Evolutionary conservation across 192 early-diverging fungal species (phyloP).

Genomic region (Coemansia sp.): DNA sequence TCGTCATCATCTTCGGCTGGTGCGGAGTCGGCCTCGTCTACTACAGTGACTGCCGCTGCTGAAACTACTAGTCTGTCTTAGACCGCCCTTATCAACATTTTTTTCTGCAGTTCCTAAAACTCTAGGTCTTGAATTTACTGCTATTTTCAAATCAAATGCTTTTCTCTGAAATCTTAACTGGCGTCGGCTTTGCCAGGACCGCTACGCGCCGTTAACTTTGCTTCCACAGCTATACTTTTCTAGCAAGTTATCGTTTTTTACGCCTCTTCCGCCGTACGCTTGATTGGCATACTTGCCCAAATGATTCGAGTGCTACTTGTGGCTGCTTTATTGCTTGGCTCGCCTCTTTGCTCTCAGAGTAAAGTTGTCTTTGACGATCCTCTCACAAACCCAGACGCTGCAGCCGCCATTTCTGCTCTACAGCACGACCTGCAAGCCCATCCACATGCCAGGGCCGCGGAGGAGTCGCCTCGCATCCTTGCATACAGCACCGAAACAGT

Average conservation of each 20-base stretch:
- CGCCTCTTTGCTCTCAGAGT: background rate
- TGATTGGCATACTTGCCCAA: background rate
- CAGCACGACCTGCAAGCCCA: background rate
- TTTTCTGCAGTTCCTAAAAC: background rate
- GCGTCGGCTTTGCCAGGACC: background rate
- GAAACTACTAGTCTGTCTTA: background rate
- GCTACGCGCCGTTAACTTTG: background rate
- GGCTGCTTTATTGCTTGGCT: background rate
- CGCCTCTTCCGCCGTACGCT: background rate
- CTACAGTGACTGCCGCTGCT: slow-evolving; percentile 1
- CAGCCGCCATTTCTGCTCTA: background rate
- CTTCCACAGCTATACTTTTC: background rate
- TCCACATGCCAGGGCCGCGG: background rate
- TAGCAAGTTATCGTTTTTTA: background rate
- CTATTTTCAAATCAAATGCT: background rate
- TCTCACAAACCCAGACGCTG: background rate
- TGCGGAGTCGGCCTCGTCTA: slow-evolving; percentile 1
- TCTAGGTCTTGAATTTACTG: background rate
- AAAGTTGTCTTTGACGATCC: background rate
- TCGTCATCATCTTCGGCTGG: background rate
- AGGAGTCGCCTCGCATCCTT: background rate
- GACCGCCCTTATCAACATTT: background rate
- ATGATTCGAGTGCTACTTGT: slow-evolving; percentile 2
- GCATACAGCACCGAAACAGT: background rate
- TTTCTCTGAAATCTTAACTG: background rate